Evolutionary conservation across 202 grass and related monocot genomes (phyloP).

Genomic region (Alloteropsis angusta): DNA sequence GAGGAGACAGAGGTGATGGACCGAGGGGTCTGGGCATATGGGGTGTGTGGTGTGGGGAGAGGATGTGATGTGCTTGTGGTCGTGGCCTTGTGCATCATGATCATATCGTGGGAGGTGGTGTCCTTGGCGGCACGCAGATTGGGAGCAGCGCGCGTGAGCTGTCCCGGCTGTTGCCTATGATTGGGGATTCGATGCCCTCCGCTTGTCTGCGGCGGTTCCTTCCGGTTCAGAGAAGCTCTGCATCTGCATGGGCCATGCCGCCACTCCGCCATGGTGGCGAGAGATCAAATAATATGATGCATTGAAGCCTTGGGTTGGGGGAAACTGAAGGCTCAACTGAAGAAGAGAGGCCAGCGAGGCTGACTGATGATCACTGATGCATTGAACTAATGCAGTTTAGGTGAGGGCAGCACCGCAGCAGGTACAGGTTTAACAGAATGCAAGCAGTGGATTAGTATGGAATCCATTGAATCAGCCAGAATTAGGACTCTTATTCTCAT

Average conservation of each 20-base stretch:
- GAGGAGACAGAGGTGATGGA: slow-evolving; percentile 19
- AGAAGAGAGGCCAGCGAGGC: neutral
- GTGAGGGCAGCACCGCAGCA: neutral
- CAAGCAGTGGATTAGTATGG: neutral
- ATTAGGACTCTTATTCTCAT: neutral
- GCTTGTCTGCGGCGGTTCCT: neutral
- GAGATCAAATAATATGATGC: neutral
- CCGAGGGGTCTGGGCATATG: neutral
- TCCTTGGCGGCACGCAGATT: neutral
- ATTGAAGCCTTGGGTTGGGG: neutral
- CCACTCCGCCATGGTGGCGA: too few species aligned
- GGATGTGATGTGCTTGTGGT: too few species aligned
- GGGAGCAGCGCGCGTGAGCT: slow-evolving; percentile 18
- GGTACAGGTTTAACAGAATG: neutral
- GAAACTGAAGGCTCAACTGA: neutral
- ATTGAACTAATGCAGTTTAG: neutral
- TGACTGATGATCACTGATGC: neutral
- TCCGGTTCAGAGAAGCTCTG: neutral
- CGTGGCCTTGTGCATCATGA: neutral
- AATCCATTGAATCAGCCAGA: neutral
- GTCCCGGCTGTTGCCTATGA: slow-evolving; percentile 22
- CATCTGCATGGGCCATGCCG: neutral
- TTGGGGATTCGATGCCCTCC: slow-evolving; percentile 7
- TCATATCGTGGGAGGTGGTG: neutral
- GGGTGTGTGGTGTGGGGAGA: neutral